These are phyloP conservation scores for Dioszegia crocea DNA, from an alignment of 768 basidiomycete genomes.

Conservation along the genomic window DNA sequence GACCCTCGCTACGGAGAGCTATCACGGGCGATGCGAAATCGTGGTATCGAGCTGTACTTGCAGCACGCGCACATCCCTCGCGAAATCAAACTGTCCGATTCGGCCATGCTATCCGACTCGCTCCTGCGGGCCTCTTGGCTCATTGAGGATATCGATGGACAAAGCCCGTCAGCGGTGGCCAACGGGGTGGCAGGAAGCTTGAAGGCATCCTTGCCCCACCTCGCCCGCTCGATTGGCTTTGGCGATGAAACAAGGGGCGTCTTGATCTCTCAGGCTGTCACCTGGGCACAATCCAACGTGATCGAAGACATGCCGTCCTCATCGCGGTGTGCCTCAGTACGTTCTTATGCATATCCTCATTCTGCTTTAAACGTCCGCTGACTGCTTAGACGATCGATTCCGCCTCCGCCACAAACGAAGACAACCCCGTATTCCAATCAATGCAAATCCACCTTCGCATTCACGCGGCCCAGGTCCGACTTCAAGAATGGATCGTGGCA, in stretches of 20 bases:
- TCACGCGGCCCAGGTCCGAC: not conserved
- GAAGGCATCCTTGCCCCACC: not conserved
- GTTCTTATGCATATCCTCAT: no score
- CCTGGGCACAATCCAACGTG: not conserved
- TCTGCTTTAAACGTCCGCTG: no score
- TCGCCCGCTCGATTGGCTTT: not conserved
- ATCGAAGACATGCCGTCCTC: not conserved
- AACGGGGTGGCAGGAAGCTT: not conserved
- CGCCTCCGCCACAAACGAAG: not conserved
- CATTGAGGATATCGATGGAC: not conserved
- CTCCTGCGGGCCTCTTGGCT: not conserved
- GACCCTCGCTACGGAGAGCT: slow-evolving; percentile 89
- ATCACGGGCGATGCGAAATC: slow-evolving; percentile 96
- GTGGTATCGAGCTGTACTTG: slow-evolving; percentile 73
- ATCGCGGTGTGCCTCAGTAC: no score
- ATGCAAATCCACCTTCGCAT: not conserved
- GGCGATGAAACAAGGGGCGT: not conserved
- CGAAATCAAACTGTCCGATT: not conserved
- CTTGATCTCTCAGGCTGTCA: not conserved
- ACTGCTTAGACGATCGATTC: not conserved
- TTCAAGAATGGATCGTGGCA: not conserved
- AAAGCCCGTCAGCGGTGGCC: not conserved
- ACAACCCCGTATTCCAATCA: not conserved
- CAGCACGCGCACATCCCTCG: not conserved
- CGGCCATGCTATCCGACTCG: not conserved